Evolutionary conservation across 805 yeast genomes (phyloP).

Genomic region (Candida sonorensis): DNA sequence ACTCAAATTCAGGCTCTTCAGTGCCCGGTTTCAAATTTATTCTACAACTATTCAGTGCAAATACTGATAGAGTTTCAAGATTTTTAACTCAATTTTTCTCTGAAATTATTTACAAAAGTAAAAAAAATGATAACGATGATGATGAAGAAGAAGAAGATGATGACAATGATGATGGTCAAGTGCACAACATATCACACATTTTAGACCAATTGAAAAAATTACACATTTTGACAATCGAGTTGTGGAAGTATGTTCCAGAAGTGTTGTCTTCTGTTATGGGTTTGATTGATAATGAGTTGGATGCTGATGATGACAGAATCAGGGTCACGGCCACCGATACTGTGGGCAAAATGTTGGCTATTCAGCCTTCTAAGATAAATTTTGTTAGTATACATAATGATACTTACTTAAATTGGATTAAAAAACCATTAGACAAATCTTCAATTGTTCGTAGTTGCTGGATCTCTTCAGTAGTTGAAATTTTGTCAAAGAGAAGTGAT

Average conservation of each 20-base stretch:
- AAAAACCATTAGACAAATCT: constrained; percentile 64
- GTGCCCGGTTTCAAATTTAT: constrained; percentile 64
- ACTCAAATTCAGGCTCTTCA: constrained; percentile 19
- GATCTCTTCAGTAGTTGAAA: constrained; percentile 50
- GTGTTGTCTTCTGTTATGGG: constrained; percentile 69
- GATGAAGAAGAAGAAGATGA: constrained; percentile 18
- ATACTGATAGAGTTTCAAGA: constrained; percentile 68
- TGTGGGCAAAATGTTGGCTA: constrained; percentile 57
- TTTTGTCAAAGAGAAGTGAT: constrained; percentile 40
- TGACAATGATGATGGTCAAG: constrained; percentile 9
- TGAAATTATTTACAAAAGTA: constrained; percentile 56
- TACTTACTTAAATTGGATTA: constrained; percentile 66
- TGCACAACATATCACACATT: constrained; percentile 17
- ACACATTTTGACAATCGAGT: constrained; percentile 54
- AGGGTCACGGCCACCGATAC: constrained; percentile 67
- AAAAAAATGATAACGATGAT: constrained; percentile 5
- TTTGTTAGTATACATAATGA: constrained; percentile 52
- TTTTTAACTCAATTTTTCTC: constrained; percentile 74
- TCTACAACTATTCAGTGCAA: constrained; percentile 58
- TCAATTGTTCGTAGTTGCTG: constrained; percentile 61
- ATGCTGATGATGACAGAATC: constrained; percentile 58
- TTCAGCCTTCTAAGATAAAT: constrained; percentile 42
- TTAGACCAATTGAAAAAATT: constrained; percentile 46
- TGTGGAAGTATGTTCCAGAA: constrained; percentile 79
- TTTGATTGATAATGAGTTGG: constrained; percentile 69